These are phyloP conservation scores for Dothistroma pini DNA, from an alignment of 2,329 filamentous ascomycete species.

Conservation along the genomic window DNA sequence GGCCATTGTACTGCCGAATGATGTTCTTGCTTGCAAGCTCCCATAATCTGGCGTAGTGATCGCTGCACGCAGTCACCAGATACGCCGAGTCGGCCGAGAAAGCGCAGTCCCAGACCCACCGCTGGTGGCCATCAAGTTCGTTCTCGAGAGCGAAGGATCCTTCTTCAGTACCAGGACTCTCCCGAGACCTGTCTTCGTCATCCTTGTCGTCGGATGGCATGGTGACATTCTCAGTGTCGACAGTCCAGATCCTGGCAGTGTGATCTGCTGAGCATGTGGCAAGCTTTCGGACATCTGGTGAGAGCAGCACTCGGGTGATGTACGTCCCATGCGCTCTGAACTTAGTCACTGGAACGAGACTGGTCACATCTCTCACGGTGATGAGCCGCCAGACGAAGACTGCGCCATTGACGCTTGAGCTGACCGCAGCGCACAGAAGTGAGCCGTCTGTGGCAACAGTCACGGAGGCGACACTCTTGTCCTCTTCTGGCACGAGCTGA, in stretches of 20 bases:
- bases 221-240: conserved; percentile 56
- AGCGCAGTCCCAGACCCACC: conserved; percentile 97
- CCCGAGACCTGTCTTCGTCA: conserved; percentile 13
- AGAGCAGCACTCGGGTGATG: conserved; percentile 86
- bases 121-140: conserved; percentile 83
- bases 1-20: conserved; percentile 92
- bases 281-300: conserved; percentile 88
- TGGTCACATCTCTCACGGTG: conserved; percentile 75
- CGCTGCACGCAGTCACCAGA: conserved; percentile 85
- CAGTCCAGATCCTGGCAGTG: conserved; percentile 93
- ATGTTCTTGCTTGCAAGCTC: conserved; percentile 82
- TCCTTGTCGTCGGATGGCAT: conserved; percentile 17
- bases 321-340: conserved; percentile 91
- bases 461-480: conserved; percentile 88
- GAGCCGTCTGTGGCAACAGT: conserved; percentile 94
- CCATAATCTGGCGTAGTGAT: conserved; percentile 91
- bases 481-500: conserved; percentile 92
- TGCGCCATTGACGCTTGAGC: conserved; percentile 84
- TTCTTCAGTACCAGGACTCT: conserved; percentile 27
- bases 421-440: conserved; percentile 72
- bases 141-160: conserved; percentile 76
- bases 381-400: conserved; percentile 97
- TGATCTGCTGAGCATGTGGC: conserved; percentile 93
- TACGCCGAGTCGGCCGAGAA: conserved; percentile 93
- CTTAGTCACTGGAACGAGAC: conserved; percentile 79